Evolutionary conservation across 306 rosid genomes (phyloP).

Genomic region (Erythrophleum fordii): DNA sequence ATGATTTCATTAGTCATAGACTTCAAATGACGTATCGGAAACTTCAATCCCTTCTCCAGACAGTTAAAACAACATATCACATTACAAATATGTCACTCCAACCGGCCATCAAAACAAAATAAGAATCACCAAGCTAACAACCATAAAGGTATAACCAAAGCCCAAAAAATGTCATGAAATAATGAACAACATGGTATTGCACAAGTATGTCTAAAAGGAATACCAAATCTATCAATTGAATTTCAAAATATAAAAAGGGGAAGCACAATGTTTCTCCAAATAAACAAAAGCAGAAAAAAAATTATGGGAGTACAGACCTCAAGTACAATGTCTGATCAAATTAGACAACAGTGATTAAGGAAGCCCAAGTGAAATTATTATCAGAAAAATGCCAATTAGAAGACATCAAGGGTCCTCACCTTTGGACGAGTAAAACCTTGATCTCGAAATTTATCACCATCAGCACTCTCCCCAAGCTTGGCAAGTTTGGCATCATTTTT

Average conservation of each 20-base stretch:
- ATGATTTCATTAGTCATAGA: not conserved
- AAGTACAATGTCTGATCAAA: not conserved
- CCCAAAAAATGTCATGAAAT: slow-evolving; percentile 3
- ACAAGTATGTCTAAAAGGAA: not conserved
- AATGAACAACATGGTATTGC: not conserved
- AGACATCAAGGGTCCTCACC: slow-evolving; percentile 57
- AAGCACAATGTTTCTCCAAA: not conserved
- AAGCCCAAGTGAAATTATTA: slow-evolving; percentile 18
- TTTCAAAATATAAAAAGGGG: not conserved
- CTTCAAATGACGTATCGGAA: not conserved
- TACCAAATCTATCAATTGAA: slow-evolving; percentile 12
- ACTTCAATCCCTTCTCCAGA: not conserved
- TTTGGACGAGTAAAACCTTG: slow-evolving; percentile 97
- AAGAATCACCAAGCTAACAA: not conserved
- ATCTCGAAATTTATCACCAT: slow-evolving; percentile 70
- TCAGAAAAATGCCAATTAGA: not conserved
- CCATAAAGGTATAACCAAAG: not conserved
- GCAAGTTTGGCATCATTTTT: slow-evolving; percentile 73
- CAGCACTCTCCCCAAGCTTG: slow-evolving; percentile 54
- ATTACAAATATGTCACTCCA: not conserved
- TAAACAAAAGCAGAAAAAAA: not conserved
- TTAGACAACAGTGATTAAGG: not conserved
- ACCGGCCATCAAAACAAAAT: not conserved
- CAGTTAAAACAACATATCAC: not conserved
- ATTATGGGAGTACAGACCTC: not conserved